Conservation (phyloP, 2,329 filamentous ascomycete genomes). For the Aspergillus ochraceoroseus region DNA sequence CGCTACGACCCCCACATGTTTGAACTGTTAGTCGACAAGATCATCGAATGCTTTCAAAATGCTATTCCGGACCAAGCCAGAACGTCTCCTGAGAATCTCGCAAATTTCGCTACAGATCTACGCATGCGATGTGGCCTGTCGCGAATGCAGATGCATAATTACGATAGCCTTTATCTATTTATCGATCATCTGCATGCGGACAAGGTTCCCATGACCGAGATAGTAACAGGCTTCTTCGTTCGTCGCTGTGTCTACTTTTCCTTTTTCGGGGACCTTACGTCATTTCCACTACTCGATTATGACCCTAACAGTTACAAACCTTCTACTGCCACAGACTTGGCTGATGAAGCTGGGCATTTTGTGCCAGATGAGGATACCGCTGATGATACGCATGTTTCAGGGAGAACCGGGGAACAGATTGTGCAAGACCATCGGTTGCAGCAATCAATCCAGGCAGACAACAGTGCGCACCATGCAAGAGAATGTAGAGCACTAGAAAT, state of each 20-base stretch:
- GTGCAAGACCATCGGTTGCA: too few species aligned
- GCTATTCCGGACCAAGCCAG: too few species aligned
- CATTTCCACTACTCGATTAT: too few species aligned
- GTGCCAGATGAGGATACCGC: too few species aligned
- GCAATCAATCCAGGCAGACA: too few species aligned
- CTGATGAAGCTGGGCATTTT: too few species aligned
- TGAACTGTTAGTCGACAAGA: conserved; percentile 17
- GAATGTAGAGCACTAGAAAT: too few species aligned
- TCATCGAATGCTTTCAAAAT: conserved; percentile 20
- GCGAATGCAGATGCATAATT: conserved; percentile 12
- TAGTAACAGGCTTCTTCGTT: conserved; percentile 19
- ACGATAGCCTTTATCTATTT: conserved; percentile 21
- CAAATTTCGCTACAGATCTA: conserved; percentile 14
- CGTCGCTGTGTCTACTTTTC: conserved; percentile 24
- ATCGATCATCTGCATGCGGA: conserved; percentile 18
- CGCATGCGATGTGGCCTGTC: conserved; percentile 18
- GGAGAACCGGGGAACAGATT: too few species aligned
- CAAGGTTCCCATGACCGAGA: conserved; percentile 12
- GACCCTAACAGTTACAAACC: too few species aligned
- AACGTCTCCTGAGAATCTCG: conserved; percentile 16
- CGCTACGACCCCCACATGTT: conserved; percentile 18
- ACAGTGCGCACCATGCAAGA: too few species aligned
- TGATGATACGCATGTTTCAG: too few species aligned
- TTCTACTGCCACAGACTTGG: too few species aligned
- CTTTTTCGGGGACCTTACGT: conserved; percentile 24